Evolutionary conservation across 345 rosid species (phyloP).

Genomic region (Psidium guajava): DNA sequence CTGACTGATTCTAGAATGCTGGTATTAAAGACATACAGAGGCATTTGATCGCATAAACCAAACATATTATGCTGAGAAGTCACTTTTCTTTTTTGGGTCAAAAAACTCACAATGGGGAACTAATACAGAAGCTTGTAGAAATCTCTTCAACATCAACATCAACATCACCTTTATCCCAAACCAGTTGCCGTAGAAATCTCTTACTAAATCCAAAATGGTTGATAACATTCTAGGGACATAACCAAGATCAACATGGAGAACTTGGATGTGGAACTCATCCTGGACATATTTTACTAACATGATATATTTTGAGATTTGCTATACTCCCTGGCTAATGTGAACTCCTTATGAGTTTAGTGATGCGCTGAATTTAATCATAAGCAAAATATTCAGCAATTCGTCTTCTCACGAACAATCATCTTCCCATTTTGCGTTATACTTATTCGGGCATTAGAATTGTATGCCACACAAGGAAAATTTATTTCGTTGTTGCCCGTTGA

Average conservation of each 20-base stretch:
- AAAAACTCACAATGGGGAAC: too few species aligned
- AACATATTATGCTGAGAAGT: too few species aligned
- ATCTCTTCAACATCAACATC: too few species aligned
- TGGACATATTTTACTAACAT: not conserved
- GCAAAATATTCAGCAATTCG: not conserved
- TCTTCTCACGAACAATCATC: not conserved
- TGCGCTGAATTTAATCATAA: not conserved
- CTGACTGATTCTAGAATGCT: too few species aligned
- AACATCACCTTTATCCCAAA: too few species aligned
- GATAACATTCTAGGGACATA: not conserved
- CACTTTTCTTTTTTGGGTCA: too few species aligned
- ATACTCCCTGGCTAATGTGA: not conserved
- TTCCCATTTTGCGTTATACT: not conserved
- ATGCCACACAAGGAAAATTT: not conserved
- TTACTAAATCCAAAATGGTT: not conserved
- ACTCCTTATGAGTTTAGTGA: not conserved
- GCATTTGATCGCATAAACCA: too few species aligned
- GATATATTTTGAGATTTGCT: not conserved
- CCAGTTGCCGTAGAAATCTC: too few species aligned
- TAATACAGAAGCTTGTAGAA: not conserved
- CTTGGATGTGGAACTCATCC: not conserved
- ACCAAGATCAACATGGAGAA: not conserved
- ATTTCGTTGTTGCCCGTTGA: not conserved
- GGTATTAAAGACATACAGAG: too few species aligned
- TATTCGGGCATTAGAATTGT: not conserved